Evolutionary conservation across 1,139 yeast species (phyloP).

Genomic region (Blastobotrys buckinghamii): DNA sequence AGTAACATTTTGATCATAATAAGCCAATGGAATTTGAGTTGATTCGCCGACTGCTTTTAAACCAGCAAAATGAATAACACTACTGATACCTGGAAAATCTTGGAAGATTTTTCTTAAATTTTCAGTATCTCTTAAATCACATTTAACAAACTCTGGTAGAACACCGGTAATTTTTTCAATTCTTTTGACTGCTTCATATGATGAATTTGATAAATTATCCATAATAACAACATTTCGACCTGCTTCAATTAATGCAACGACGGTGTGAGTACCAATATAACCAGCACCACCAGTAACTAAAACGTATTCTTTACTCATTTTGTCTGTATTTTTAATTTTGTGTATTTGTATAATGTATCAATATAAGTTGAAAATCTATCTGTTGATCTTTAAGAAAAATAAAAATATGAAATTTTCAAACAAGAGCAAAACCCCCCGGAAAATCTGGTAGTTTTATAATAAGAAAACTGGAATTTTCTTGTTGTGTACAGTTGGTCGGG

Average conservation of each 20-base stretch:
- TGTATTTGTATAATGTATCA: too few relatives aligned
- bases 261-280: constrained; percentile 80
- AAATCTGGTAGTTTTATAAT: too few relatives aligned
- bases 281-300: constrained; percentile 88
- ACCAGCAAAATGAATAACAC: constrained; percentile 82
- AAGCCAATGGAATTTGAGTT: constrained; percentile 61
- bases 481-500: too few relatives aligned
- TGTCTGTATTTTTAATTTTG: too few relatives aligned
- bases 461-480: too few relatives aligned
- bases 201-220: constrained; percentile 65
- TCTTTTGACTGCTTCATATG: constrained; percentile 62
- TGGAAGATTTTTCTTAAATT: constrained; percentile 46
- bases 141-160: constrained; percentile 51
- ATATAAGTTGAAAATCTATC: too few relatives aligned
- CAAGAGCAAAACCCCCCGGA: too few relatives aligned
- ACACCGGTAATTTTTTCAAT: constrained; percentile 50
- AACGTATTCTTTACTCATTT: constrained; percentile 31
- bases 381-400: too few relatives aligned
- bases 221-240: constrained; percentile 67
- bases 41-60: constrained; percentile 83
- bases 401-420: too few relatives aligned
- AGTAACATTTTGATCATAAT: constrained; percentile 62
- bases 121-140: constrained; percentile 51
- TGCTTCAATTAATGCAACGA: constrained; percentile 55
- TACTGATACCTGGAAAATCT: constrained; percentile 43